Percentiles rank a stretch among this genome's conserved stretches.
phyloP scores from a whole-genome alignment of 768 basidiomycete genomes.

The Calocybe cyanea region DNA sequence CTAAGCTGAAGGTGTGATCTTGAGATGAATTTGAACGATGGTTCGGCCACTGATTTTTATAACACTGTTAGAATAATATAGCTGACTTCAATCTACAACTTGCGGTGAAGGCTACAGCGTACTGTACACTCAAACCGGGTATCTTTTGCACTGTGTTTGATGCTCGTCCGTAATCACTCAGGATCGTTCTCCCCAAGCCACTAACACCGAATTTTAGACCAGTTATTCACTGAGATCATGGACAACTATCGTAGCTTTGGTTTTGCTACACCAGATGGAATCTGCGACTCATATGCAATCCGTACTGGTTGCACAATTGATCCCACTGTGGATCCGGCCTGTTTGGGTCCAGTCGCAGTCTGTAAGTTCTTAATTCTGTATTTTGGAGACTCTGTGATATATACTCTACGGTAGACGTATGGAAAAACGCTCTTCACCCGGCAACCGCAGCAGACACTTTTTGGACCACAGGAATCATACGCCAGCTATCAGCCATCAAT shows the following conservation, averaged over 20 bases:
- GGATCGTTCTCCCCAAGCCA: too few species aligned
- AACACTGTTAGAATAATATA: constrained; percentile 13
- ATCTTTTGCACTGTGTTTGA: constrained; percentile 18
- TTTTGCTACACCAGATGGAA: constrained; percentile 15
- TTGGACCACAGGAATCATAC: constrained; percentile 14
- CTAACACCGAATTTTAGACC: constrained; percentile 4
- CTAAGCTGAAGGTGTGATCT: constrained; percentile 16
- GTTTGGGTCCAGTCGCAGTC: constrained; percentile 18
- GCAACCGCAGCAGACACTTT: constrained; percentile 16
- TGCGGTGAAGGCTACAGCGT: constrained; percentile 10
- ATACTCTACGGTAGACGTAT: constrained; percentile 15
- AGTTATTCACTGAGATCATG: constrained; percentile 17
- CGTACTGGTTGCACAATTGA: constrained; percentile 12
- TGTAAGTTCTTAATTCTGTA: constrained; percentile 1
- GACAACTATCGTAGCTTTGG: constrained; percentile 16
- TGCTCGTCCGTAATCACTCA: constrained; percentile 12
- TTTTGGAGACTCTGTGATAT: too few species aligned
- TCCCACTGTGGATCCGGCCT: constrained; percentile 12
- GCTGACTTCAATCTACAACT: constrained; percentile 19
- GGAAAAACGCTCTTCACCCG: constrained; percentile 20
- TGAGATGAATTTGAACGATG: not conserved
- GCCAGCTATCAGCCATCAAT: not conserved
- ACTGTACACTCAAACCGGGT: constrained; percentile 15
- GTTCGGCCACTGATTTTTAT: not conserved
- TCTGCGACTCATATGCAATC: constrained; percentile 16